Conservation (phyloP, 306 rosid species). For the Arachis hypogaea region DNA sequence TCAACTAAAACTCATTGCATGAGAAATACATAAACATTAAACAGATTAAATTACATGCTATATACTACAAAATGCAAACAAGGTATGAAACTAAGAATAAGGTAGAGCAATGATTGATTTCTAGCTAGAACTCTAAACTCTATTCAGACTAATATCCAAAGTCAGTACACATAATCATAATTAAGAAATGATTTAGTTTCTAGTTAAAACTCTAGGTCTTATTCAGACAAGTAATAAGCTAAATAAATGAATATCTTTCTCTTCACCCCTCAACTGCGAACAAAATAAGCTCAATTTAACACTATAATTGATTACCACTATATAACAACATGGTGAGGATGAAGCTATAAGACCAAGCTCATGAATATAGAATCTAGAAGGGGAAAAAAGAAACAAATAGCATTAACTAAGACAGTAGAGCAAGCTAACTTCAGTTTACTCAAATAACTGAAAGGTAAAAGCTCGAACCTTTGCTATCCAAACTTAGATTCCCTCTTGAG, state of each 20-base stretch:
- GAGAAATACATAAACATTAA: no score
- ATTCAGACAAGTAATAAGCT: not conserved
- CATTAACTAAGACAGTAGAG: not conserved
- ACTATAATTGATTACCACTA: not conserved
- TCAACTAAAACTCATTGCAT: no score
- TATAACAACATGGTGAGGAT: not conserved
- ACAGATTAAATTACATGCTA: no score
- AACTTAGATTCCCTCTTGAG: not conserved
- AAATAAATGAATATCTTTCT: not conserved
- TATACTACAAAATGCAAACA: not conserved
- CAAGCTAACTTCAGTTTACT: not conserved
- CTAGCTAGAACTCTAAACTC: not conserved
- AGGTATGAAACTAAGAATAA: not conserved
- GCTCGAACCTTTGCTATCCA: not conserved
- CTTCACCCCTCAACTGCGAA: not conserved
- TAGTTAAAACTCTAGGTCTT: no score
- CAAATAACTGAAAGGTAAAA: not conserved
- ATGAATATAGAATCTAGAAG: not conserved
- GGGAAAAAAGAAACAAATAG: not conserved
- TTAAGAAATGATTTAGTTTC: no score
- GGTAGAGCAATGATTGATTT: not conserved
- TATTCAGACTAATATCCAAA: conserved; percentile 7
- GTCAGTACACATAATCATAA: conserved; percentile 11
- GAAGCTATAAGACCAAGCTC: not conserved
- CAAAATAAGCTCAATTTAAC: conserved; percentile 25